phyloP scores from a whole-genome alignment of 2,329 filamentous ascomycete genomes.

The Metarhizium humberi region DNA sequence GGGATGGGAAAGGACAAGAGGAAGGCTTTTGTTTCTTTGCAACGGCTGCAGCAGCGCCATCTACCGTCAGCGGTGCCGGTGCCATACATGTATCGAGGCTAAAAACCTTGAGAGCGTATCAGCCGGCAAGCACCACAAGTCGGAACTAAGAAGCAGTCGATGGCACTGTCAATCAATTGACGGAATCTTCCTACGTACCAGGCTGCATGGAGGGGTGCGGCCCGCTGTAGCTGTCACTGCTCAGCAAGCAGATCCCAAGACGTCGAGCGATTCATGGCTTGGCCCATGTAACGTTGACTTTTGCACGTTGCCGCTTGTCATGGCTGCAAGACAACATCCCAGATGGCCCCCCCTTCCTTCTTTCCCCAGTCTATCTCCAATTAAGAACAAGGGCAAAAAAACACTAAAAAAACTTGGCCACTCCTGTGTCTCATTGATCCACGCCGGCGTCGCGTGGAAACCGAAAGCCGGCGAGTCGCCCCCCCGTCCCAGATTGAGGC shows the following conservation, averaged over 20 bases:
- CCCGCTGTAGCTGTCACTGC: no score
- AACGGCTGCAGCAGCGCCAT: neutral
- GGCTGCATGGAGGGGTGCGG: no score
- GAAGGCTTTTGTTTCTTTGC: neutral
- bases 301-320: neutral
- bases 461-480: neutral
- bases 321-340: no score
- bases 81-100: neutral
- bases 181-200: no score
- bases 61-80: neutral
- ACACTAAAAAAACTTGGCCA: neutral
- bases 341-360: no score
- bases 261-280: neutral
- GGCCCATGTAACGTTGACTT: slow-evolving; percentile 11
- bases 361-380: no score
- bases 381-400: neutral
- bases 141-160: neutral
- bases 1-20: neutral
- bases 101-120: no score
- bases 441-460: neutral
- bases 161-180: no score
- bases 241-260: no score
- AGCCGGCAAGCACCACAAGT: neutral
- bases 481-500: neutral
- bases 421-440: neutral